Percentiles rank a stretch among this genome's conserved stretches.
These are phyloP conservation scores for Coemansia furcata DNA, from an alignment of 192 early-diverging fungal genomes.

Conservation along the genomic window DNA sequence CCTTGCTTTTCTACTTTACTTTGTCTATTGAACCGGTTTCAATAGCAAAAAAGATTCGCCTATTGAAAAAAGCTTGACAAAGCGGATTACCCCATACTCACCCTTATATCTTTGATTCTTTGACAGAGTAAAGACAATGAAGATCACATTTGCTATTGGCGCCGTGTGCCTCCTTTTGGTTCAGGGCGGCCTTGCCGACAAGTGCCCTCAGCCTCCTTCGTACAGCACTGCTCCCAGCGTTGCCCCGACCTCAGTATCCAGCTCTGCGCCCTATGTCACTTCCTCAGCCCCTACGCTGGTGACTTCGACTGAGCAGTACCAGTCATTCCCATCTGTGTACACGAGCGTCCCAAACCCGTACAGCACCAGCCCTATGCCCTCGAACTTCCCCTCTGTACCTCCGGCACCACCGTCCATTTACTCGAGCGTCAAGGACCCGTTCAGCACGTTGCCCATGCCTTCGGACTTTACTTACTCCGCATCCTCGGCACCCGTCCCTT, in stretches of 20 bases:
- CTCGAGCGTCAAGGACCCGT: slow-evolving; percentile 14
- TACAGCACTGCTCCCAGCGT: neutral
- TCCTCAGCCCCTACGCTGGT: neutral
- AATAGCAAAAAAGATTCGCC: neutral
- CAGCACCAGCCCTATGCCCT: slow-evolving; percentile 14
- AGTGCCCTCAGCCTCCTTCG: slow-evolving; percentile 15
- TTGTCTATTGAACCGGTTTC: slow-evolving; percentile 2
- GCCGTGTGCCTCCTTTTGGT: slow-evolving; percentile 8
- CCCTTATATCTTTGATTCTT: neutral
- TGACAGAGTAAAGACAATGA: slow-evolving; percentile 21
- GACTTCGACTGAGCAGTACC: slow-evolving; percentile 2
- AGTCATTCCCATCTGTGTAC: neutral
- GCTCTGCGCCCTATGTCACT: neutral
- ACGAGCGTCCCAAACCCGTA: slow-evolving; percentile 7
- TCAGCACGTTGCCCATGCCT: slow-evolving; percentile 2
- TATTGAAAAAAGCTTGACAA: neutral
- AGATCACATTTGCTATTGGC: slow-evolving; percentile 10
- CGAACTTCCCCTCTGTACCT: neutral
- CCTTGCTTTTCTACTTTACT: neutral
- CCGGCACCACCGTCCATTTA: neutral
- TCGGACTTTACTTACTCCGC: slow-evolving; percentile 7
- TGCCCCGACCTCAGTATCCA: slow-evolving; percentile 7
- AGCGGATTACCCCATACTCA: neutral
- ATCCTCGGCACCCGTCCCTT: neutral
- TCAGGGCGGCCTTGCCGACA: slow-evolving; percentile 19